Evolutionary conservation across 2,329 filamentous ascomycete species (phyloP).

Genomic region (Geosmithia putterillii): DNA sequence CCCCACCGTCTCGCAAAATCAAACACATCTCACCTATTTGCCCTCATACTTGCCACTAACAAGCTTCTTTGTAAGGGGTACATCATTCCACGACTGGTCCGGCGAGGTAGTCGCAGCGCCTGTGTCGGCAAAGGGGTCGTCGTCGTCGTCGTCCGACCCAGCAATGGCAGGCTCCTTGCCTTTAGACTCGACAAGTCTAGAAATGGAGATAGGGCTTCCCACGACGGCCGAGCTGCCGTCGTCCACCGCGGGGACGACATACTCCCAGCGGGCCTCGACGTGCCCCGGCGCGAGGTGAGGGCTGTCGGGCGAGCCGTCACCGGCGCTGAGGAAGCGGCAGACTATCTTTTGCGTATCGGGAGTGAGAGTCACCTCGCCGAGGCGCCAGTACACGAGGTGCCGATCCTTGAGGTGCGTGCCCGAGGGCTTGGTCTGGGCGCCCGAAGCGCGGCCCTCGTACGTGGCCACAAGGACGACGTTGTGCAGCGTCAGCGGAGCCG

Average conservation of each 20-base stretch:
- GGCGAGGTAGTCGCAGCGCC: slow-evolving; percentile 6
- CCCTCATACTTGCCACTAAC: slow-evolving; percentile 67
- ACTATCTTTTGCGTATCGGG: slow-evolving; percentile 64
- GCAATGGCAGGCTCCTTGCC: slow-evolving; percentile 25
- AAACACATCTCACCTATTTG: slow-evolving; percentile 5
- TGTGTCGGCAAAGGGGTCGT: slow-evolving; percentile 58
- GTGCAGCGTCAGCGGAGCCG: slow-evolving; percentile 34
- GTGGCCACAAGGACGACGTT: slow-evolving; percentile 66
- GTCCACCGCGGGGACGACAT: slow-evolving; percentile 23
- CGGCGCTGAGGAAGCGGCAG: slow-evolving; percentile 64
- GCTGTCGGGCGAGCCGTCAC: slow-evolving; percentile 55
- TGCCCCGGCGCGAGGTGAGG: slow-evolving; percentile 64
- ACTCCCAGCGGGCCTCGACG: slow-evolving; percentile 76
- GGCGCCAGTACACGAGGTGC: slow-evolving; percentile 67
- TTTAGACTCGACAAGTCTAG: slow-evolving; percentile 34
- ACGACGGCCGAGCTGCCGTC: slow-evolving; percentile 26
- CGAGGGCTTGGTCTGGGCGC: slow-evolving; percentile 64
- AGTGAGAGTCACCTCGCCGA: slow-evolving; percentile 60
- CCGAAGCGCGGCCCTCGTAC: slow-evolving; percentile 55
- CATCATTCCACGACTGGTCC: slow-evolving; percentile 46
- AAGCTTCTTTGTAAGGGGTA: slow-evolving; percentile 55
- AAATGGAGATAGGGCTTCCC: slow-evolving; percentile 54
- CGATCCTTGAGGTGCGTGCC: slow-evolving; percentile 73
- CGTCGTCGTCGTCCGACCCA: slow-evolving; percentile 15
- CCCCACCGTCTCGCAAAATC: no score